Percentiles rank a stretch among this genome's conserved stretches.
Evolutionary conservation across 345 rosid species (phyloP).

Genomic region (Euphorbia peplus): DNA sequence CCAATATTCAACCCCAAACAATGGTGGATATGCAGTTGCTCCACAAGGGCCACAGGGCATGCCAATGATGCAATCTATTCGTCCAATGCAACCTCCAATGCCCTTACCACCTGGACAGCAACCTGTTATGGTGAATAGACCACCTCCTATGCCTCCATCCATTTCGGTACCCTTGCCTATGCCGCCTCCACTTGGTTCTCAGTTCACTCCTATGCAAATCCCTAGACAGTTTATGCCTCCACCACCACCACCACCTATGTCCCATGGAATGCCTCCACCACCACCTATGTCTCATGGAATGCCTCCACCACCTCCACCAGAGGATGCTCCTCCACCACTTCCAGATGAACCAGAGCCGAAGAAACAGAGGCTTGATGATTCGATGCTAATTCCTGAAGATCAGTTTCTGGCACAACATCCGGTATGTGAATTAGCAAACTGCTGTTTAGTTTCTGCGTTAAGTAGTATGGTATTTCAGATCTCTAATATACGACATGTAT

Average conservation of each 20-base stretch:
- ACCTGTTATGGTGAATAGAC: constrained; percentile 53
- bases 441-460: not conserved
- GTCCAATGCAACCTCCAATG: constrained; percentile 60
- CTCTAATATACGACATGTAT: not conserved
- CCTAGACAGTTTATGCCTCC: constrained; percentile 50
- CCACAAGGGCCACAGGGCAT: constrained; percentile 60
- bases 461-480: not conserved
- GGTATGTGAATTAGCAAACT: constrained; percentile 29
- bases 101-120: constrained; percentile 56
- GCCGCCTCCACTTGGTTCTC: constrained; percentile 86
- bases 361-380: constrained; percentile 85
- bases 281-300: constrained; percentile 56
- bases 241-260: too few species aligned
- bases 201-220: constrained; percentile 49
- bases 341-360: constrained; percentile 96
- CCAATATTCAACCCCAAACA: constrained; percentile 43
- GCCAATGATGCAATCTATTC: constrained; percentile 57
- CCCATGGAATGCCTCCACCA: constrained; percentile 53
- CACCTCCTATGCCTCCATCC: constrained; percentile 52
- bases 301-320: constrained; percentile 72
- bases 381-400: constrained; percentile 68
- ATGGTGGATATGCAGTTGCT: constrained; percentile 45
- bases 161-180: constrained; percentile 37
- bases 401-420: constrained; percentile 75
- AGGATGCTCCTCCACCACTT: constrained; percentile 91